phyloP scores from a whole-genome alignment of 768 basidiomycete genomes.

The Tylopilus subfusipes region DNA sequence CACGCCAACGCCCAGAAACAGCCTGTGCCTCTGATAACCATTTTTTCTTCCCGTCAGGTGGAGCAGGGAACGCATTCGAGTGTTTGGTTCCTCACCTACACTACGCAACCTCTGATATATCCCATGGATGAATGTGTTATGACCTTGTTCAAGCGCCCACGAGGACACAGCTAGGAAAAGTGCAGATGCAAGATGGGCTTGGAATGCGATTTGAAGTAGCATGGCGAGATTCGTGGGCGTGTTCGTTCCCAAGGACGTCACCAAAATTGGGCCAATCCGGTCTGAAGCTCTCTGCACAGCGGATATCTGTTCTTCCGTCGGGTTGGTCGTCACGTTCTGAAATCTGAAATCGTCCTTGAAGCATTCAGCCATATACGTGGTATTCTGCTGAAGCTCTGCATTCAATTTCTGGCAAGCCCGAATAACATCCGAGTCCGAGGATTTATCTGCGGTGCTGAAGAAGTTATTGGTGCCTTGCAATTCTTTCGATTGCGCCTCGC shows the following conservation, averaged over 20 bases:
- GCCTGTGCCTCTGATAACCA: conserved; percentile 10
- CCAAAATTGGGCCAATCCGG: background rate
- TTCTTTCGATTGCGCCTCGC: conserved; percentile 8
- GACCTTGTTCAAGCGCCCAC: conserved; percentile 4
- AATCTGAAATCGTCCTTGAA: conserved; percentile 1
- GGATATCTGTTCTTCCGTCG: background rate
- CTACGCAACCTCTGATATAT: conserved; percentile 8
- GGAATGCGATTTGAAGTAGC: conserved; percentile 10
- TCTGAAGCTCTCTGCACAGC: background rate
- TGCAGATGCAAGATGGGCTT: conserved; percentile 5
- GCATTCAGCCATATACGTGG: conserved; percentile 10
- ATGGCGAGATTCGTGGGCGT: conserved; percentile 2
- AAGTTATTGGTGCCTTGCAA: conserved; percentile 9
- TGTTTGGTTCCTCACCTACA: background rate
- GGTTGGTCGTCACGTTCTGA: background rate
- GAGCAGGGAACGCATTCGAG: background rate
- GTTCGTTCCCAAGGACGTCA: background rate
- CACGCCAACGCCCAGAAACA: conserved; percentile 11
- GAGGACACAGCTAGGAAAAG: conserved; percentile 1
- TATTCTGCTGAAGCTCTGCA: conserved; percentile 9
- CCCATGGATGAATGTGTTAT: conserved; percentile 4
- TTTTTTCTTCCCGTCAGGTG: background rate
- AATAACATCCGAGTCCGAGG: conserved; percentile 10
- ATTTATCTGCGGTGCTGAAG: conserved; percentile 7
- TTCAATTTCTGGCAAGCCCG: conserved; percentile 8